These are phyloP conservation scores for Picochlorum sp. DNA, from an alignment of 139 green algal species.

Conservation along the genomic window DNA sequence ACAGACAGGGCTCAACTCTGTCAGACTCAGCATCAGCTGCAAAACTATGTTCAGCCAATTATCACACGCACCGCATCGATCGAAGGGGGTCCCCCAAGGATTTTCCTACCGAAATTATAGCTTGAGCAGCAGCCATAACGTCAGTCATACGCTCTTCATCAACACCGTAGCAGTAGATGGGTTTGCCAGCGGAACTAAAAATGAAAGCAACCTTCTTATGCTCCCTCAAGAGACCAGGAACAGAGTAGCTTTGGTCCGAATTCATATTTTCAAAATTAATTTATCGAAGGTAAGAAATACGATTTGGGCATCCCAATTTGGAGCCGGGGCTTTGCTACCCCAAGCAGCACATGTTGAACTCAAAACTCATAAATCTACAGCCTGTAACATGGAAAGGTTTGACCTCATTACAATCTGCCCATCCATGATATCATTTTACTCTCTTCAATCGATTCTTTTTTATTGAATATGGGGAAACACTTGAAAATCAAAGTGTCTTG, in stretches of 20 bases:
- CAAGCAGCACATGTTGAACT: too few relatives aligned
- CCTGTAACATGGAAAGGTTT: too few relatives aligned
- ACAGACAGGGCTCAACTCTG: neutral
- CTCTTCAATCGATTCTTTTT: too few relatives aligned
- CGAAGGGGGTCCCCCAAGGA: neutral
- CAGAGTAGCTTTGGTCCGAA: neutral
- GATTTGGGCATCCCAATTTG: too few relatives aligned
- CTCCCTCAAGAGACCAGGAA: neutral
- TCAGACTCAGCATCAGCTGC: too few relatives aligned
- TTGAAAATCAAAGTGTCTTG: too few relatives aligned
- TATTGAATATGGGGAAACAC: too few relatives aligned
- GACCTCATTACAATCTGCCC: too few relatives aligned
- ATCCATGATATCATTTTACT: too few relatives aligned
- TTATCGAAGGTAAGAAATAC: neutral
- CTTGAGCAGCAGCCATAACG: conserved; percentile 18
- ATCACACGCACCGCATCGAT: neutral
- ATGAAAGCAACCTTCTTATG: conserved; percentile 18
- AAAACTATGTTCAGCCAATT: neutral
- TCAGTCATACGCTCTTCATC: conserved; percentile 10
- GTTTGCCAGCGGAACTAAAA: conserved; percentile 22
- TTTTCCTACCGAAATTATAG: conserved; percentile 16
- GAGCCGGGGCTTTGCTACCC: too few relatives aligned
- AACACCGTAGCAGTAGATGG: conserved; percentile 11
- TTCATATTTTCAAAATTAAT: neutral
- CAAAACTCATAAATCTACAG: too few relatives aligned